These are phyloP conservation scores for Sporothrix curviconia DNA, from an alignment of 2,329 filamentous ascomycete genomes.

Conservation along the genomic window DNA sequence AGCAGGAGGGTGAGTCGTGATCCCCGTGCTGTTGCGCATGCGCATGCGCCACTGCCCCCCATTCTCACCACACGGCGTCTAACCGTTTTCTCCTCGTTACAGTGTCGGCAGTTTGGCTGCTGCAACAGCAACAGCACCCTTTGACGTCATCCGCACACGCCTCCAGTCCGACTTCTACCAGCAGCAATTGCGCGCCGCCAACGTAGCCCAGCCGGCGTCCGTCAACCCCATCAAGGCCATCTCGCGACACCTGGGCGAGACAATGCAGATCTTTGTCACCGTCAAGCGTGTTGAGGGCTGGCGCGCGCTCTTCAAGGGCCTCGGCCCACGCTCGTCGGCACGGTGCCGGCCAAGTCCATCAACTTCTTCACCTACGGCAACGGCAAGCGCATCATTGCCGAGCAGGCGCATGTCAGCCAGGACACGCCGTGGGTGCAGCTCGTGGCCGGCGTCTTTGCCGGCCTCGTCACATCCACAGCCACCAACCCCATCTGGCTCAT, in stretches of 20 bases:
- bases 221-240: slow-evolving; percentile 58
- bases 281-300: slow-evolving; percentile 78
- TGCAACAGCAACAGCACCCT: slow-evolving; percentile 83
- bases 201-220: slow-evolving; percentile 47
- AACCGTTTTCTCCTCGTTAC: not conserved
- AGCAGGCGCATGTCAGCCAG: slow-evolving; percentile 64
- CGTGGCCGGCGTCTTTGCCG: slow-evolving; percentile 66
- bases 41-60: too few species aligned
- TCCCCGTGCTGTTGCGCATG: not conserved
- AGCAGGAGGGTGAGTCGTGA: slow-evolving; percentile 68
- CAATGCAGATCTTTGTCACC: slow-evolving; percentile 73
- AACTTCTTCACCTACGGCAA: slow-evolving; percentile 95
- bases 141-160: slow-evolving; percentile 89
- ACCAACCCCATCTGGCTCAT: slow-evolving; percentile 97
- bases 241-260: slow-evolving; percentile 73
- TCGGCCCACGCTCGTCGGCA: slow-evolving; percentile 83
- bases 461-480: slow-evolving; percentile 78
- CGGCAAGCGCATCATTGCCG: slow-evolving; percentile 73
- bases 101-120: slow-evolving; percentile 87
- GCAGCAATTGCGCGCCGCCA: slow-evolving; percentile 63
- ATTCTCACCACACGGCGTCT: too few species aligned
- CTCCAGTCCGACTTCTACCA: slow-evolving; percentile 95
- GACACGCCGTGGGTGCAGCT: slow-evolving; percentile 70
- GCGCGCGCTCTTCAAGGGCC: slow-evolving; percentile 84
- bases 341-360: slow-evolving; percentile 82